A percentile compares a stretch with the other conserved stretches of the same genome.
phyloP scores from a whole-genome alignment of 441 rosid species.

The Viola pubescens region DNA sequence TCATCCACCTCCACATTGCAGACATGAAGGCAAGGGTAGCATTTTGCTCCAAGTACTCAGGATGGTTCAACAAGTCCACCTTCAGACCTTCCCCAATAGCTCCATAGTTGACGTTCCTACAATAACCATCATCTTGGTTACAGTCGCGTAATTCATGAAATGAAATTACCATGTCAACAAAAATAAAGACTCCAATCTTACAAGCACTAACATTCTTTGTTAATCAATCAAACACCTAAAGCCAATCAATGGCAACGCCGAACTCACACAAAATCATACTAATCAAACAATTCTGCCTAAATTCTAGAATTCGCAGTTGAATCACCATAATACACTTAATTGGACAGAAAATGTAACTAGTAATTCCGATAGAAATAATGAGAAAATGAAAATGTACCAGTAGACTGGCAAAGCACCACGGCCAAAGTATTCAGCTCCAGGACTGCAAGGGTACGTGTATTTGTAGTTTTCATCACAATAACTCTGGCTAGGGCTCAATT shows the following conservation, averaged over 20 bases:
- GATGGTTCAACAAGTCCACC: constrained; percentile 68
- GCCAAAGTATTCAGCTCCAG: constrained; percentile 88
- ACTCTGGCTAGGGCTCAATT: constrained; percentile 82
- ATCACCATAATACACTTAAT: too few relatives aligned
- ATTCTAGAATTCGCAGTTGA: too few relatives aligned
- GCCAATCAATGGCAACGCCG: too few relatives aligned
- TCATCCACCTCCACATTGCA: constrained; percentile 90
- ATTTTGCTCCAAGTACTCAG: constrained; percentile 83
- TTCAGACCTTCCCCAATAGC: constrained; percentile 65
- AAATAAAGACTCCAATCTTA: too few relatives aligned
- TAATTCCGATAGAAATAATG: not conserved
- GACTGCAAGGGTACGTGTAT: constrained; percentile 60
- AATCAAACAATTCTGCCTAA: too few relatives aligned
- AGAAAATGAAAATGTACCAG: constrained; percentile 41
- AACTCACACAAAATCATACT: too few relatives aligned
- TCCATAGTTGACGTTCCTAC: constrained; percentile 93
- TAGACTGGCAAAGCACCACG: constrained; percentile 89
- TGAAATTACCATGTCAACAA: too few relatives aligned
- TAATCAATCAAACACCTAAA: too few relatives aligned
- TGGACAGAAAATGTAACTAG: too few relatives aligned
- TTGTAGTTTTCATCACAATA: constrained; percentile 79
- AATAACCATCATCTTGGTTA: not conserved
- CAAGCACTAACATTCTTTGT: too few relatives aligned
- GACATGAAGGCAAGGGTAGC: constrained; percentile 93
- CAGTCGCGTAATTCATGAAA: not conserved